These are phyloP conservation scores for Fusarium pilosicola DNA, from an alignment of 2,329 filamentous ascomycete genomes.

Conservation along the genomic window DNA sequence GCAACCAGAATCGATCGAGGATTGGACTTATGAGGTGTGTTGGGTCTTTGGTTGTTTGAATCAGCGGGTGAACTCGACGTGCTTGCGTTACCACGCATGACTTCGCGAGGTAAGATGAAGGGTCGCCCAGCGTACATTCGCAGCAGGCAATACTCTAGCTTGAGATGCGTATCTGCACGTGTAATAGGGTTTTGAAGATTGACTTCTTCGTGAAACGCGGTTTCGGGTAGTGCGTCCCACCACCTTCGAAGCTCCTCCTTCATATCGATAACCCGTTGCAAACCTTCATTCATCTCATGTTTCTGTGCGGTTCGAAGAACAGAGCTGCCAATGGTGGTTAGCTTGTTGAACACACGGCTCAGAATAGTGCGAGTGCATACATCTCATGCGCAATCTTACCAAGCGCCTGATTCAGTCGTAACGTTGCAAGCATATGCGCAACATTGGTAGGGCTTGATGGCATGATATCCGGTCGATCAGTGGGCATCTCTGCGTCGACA, in stretches of 20 bases:
- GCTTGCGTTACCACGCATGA: conserved; percentile 42
- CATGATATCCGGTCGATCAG: conserved; percentile 56
- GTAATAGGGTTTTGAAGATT: conserved; percentile 53
- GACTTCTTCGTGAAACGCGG: conserved; percentile 51
- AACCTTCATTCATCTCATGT: conserved; percentile 46
- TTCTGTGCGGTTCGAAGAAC: conserved; percentile 48
- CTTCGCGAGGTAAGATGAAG: conserved; percentile 57
- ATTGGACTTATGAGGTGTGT: conserved; percentile 45
- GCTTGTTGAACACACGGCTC: not conserved
- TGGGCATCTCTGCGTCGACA: conserved; percentile 63
- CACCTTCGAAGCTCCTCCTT: conserved; percentile 51
- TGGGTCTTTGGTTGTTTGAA: conserved; percentile 42
- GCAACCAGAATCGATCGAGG: conserved; percentile 55
- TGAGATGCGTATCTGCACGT: conserved; percentile 61
- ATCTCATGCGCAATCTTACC: conserved; percentile 53
- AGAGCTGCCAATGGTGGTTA: conserved; percentile 42
- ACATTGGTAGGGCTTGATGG: conserved; percentile 55
- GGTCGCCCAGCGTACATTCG: conserved; percentile 64
- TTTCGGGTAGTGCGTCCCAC: conserved; percentile 51
- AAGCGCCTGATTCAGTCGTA: conserved; percentile 51
- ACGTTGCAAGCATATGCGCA: conserved; percentile 57
- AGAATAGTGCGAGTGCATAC: conserved; percentile 38
- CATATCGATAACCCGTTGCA: conserved; percentile 49
- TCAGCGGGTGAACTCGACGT: conserved; percentile 47
- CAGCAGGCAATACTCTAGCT: conserved; percentile 63